A percentile compares a stretch with the other conserved stretches of the same genome.
Evolutionary conservation across 208 protist species (phyloP).

Genomic region (Novymonas esmeraldas): DNA sequence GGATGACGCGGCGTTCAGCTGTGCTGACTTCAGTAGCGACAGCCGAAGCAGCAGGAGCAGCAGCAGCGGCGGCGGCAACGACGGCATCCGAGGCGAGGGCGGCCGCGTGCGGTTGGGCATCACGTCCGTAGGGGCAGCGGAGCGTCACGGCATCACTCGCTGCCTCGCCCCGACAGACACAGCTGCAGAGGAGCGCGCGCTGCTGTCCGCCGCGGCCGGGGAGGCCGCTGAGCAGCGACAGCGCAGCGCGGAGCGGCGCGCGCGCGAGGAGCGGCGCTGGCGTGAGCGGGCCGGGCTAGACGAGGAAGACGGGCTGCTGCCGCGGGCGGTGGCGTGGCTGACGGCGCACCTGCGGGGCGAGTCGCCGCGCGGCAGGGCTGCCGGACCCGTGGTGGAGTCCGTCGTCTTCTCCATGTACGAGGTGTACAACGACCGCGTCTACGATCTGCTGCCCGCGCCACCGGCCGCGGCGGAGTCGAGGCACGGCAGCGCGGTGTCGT

Average conservation of each 20-base stretch:
- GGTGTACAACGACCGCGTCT: constrained; percentile 48
- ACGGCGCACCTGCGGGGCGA: constrained; percentile 21
- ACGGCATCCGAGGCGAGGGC: background rate
- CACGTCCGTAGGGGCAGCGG: constrained; percentile 1
- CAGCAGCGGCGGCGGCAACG: background rate
- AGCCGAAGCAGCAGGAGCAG: background rate
- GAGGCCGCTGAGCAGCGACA: constrained; percentile 12
- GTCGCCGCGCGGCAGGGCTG: background rate
- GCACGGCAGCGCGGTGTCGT: background rate
- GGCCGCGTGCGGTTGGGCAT: constrained; percentile 4
- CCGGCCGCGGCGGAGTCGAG: background rate
- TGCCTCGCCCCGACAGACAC: constrained; percentile 25
- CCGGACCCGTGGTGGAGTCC: constrained; percentile 28
- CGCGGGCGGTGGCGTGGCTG: constrained; percentile 50
- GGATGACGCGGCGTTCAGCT: background rate
- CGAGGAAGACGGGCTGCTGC: constrained; percentile 37
- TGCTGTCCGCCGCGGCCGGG: constrained; percentile 1
- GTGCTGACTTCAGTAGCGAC: background rate
- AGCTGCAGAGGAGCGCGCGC: constrained; percentile 14
- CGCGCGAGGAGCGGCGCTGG: constrained; percentile 22
- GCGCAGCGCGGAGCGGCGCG: constrained; percentile 18
- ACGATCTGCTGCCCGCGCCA: constrained; percentile 34
- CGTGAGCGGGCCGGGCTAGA: constrained; percentile 13
- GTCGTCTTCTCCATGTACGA: constrained; percentile 44
- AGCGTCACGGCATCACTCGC: constrained; percentile 18